Conservation (phyloP, 2,329 filamentous ascomycete genomes). For the Trichoderma semiorbis region DNA sequence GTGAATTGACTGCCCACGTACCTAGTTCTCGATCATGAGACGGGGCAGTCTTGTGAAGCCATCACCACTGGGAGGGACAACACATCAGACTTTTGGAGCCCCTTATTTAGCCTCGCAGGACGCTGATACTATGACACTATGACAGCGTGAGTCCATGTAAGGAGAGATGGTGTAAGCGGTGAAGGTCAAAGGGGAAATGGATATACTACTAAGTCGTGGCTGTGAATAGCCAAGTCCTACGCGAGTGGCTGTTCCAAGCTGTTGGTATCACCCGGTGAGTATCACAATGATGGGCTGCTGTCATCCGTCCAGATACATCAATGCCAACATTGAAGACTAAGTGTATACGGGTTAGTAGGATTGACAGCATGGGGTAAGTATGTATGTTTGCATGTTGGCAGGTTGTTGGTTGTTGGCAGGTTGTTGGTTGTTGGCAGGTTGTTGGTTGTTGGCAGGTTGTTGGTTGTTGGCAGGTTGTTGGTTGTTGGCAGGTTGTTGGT, state of each 20-base stretch:
- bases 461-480: background rate
- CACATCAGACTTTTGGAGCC: background rate
- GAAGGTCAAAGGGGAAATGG: background rate
- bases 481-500: background rate
- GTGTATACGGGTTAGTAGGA: background rate
- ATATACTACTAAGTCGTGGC: background rate
- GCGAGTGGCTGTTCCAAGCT: background rate
- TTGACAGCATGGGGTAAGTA: background rate
- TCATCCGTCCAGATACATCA: background rate
- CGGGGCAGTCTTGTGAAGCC: background rate
- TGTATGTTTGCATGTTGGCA: background rate
- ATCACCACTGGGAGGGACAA: background rate
- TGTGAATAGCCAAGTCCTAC: background rate
- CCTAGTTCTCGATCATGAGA: background rate
- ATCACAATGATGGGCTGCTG: background rate
- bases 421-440: background rate
- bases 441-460: background rate
- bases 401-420: background rate
- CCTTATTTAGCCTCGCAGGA: background rate
- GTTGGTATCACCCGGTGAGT: background rate
- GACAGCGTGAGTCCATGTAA: background rate
- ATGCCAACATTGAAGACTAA: background rate
- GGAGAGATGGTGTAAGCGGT: background rate
- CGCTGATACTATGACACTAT: background rate
- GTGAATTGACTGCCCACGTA: background rate